Percentiles rank a stretch among this genome's conserved stretches.
These are phyloP conservation scores for Austropuccinia psidii DNA, from an alignment of 1,284 basidiomycete species.

Conservation along the genomic window DNA sequence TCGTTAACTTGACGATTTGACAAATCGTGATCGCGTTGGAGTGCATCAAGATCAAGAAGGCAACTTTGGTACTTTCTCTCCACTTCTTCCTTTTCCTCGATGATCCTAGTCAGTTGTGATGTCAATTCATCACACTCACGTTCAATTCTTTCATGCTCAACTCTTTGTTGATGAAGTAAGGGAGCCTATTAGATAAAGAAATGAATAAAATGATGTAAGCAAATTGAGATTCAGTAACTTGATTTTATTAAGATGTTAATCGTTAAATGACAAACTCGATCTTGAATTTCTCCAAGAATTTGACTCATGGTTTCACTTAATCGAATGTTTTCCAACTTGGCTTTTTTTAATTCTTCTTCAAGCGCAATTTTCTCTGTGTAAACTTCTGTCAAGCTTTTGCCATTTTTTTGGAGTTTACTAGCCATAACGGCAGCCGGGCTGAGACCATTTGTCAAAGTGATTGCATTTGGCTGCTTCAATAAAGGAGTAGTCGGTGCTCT, in stretches of 20 bases:
- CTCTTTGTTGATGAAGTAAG: constrained; percentile 71
- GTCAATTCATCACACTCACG: constrained; percentile 71
- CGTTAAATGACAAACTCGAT: constrained; percentile 60
- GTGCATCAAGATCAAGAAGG: constrained; percentile 41
- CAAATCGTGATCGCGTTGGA: constrained; percentile 49
- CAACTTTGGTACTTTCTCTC: constrained; percentile 38
- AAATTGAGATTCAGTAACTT: neutral
- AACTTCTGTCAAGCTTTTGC: constrained; percentile 80
- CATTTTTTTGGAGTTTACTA: constrained; percentile 62
- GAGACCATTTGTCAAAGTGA: constrained; percentile 4
- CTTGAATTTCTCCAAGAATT: constrained; percentile 75
- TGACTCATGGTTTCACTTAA: constrained; percentile 66
- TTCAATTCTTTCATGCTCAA: constrained; percentile 70
- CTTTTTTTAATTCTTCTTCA: constrained; percentile 69
- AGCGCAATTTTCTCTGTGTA: constrained; percentile 78
- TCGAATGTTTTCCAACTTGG: constrained; percentile 68
- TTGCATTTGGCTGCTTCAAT: neutral
- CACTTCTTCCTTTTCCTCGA: constrained; percentile 59
- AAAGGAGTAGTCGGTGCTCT: constrained; percentile 35
- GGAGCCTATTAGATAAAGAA: constrained; percentile 60
- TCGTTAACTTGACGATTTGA: constrained; percentile 69
- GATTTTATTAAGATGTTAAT: neutral
- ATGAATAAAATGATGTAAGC: no score
- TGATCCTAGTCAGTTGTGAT: constrained; percentile 63
- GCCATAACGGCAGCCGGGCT: constrained; percentile 73